Evolutionary conservation across 352 stramenopile genomes (phyloP).

Genomic region (Phytophthora idaei): DNA sequence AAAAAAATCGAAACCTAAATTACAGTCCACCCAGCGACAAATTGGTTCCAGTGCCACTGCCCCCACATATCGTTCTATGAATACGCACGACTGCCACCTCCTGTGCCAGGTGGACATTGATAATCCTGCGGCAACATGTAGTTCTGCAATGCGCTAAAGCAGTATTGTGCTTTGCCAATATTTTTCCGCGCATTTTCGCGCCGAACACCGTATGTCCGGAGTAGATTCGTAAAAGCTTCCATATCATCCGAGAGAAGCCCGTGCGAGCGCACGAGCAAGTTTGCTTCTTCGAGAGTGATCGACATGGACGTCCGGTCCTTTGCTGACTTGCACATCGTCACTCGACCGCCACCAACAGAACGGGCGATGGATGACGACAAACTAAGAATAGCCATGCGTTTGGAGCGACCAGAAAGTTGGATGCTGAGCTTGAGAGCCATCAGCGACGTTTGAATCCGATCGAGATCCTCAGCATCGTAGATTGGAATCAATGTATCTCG

Average conservation of each 20-base stretch:
- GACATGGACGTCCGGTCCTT: conserved; percentile 98
- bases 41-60: conserved; percentile 17
- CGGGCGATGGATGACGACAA: conserved; percentile 76
- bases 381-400: conserved; percentile 84
- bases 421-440: conserved; percentile 48
- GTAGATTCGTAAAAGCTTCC: conserved; percentile 63
- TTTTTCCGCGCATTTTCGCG: conserved; percentile 89
- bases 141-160: conserved; percentile 83
- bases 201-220: conserved; percentile 79
- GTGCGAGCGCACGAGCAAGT: conserved; percentile 63
- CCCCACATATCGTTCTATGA: conserved; percentile 42
- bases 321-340: conserved; percentile 97
- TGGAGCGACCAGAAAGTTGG: conserved; percentile 58
- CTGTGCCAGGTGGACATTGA: conserved; percentile 82
- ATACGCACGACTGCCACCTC: conserved; percentile 64
- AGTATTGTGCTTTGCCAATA: conserved; percentile 86
- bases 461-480: conserved; percentile 38
- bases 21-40: conserved; percentile 10
- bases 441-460: conserved; percentile 41
- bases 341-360: conserved; percentile 87
- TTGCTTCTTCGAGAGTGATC: conserved; percentile 93
- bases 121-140: conserved; percentile 83
- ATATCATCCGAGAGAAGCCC: conserved; percentile 56
- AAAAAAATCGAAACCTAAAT: conserved; percentile 39
- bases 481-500: conserved; percentile 24